Conservation (phyloP, 2,329 filamentous ascomycete genomes). For the Exserohilum turcica region DNA sequence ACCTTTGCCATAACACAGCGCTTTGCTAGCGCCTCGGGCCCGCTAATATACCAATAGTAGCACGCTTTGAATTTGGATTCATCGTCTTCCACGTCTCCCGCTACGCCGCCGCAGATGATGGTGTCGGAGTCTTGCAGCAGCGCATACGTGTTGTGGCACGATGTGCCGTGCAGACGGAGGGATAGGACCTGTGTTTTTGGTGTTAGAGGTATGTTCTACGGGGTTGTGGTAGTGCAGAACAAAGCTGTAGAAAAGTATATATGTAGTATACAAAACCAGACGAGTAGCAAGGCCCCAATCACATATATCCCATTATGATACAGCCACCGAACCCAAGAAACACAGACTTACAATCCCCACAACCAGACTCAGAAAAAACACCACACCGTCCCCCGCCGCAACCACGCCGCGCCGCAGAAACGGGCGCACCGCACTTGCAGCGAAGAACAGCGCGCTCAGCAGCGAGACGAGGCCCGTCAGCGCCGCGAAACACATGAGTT, state of each 20-base stretch:
- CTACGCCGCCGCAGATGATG: background rate
- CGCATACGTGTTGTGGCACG: background rate
- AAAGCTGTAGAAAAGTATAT: no score
- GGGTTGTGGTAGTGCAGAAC: no score
- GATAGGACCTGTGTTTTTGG: no score
- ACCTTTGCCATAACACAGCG: background rate
- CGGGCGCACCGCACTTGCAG: slow-evolving; percentile 16
- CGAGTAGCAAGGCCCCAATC: no score
- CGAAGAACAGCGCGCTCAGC: slow-evolving; percentile 13
- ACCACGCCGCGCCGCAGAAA: slow-evolving; percentile 23
- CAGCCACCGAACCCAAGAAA: no score
- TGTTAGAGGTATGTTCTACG: no score
- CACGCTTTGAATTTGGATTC: background rate
- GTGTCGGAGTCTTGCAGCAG: background rate
- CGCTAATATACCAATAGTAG: background rate
- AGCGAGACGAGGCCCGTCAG: slow-evolving; percentile 22
- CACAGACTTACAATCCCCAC: slow-evolving; percentile 27
- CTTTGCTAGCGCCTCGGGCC: background rate
- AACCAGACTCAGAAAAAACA: slow-evolving; percentile 22
- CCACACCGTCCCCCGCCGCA: slow-evolving; percentile 19
- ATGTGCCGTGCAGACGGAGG: no score
- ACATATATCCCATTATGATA: no score
- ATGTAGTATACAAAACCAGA: no score
- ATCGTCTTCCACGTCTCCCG: background rate
- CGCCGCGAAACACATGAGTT: slow-evolving; percentile 9